These are phyloP conservation scores for Calcarisporium arbuscula DNA, from an alignment of 2,329 filamentous ascomycete genomes.

Conservation along the genomic window DNA sequence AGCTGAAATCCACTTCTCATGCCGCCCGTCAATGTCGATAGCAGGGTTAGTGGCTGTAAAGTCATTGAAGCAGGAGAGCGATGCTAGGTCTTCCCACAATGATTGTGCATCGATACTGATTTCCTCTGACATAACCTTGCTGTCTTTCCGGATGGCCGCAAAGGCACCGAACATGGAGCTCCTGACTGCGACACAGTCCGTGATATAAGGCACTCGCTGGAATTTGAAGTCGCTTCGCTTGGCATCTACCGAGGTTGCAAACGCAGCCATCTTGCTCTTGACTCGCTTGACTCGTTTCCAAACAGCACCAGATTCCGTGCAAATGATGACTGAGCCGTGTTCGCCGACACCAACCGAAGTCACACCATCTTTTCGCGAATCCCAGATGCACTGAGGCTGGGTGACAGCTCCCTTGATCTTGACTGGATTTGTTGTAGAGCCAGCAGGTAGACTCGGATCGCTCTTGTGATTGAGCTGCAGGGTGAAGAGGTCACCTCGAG, in stretches of 20 bases:
- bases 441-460: conserved; percentile 52
- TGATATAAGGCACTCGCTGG: conserved; percentile 80
- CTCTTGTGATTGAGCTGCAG: conserved; percentile 65
- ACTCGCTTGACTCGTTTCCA: conserved; percentile 81
- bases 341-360: conserved; percentile 80
- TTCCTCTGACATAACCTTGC: conserved; percentile 67
- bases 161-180: conserved; percentile 89
- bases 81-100: conserved; percentile 67
- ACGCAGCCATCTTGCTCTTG: conserved; percentile 65
- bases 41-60: conserved; percentile 42
- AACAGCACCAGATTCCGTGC: conserved; percentile 85
- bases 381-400: conserved; percentile 77
- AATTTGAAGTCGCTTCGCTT: conserved; percentile 93
- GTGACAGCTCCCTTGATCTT: conserved; percentile 84
- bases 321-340: conserved; percentile 90
- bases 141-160: conserved; percentile 79
- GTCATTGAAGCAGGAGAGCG: conserved; percentile 60
- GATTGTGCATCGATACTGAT: conserved; percentile 60
- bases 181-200: conserved; percentile 74
- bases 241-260: conserved; percentile 40
- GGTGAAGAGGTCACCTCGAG: conserved; percentile 81
- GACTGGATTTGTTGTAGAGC: conserved; percentile 85
- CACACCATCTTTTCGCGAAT: conserved; percentile 77
- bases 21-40: conserved; percentile 21
- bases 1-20: conserved; percentile 33